Evolutionary conservation across 495 filamentous ascomycete species (phyloP), one percentile per base, ranked within the genome.

Genomic region (Aspergillus baeticus): DNA sequence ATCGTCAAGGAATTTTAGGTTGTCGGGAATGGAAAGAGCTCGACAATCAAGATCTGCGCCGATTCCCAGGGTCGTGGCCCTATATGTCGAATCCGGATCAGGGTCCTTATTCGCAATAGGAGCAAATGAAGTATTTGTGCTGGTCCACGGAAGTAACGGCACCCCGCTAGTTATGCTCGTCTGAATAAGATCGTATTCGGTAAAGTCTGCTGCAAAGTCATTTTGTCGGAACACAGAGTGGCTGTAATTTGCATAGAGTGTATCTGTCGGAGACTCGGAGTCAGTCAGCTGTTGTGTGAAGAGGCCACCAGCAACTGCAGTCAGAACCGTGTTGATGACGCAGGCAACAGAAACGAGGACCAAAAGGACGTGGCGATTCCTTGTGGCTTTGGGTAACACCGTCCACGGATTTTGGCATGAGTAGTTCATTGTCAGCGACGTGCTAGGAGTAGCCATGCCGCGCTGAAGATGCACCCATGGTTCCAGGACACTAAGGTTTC

Each of bases 381-480:
- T 70, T 3, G 66, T 48, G 8, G 68, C 54, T 37, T 76, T 76
- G 33, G 64, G 55, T 11, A 76, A 60, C 4, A 73, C 63, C 3
- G 62, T 60, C 51, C 69, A 65, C 0, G 73, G 73, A 35, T 63
- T 76, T 23, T 76, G 73, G 0, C 69, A 69, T 0, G 71, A 61
- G 49, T 76, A 76, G 35, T 76, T 76, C 49, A 74, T 59, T 5
- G 68, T 71, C 23, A 76, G 39, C 1, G 73, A 76, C 1, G 58
- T 49, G 7, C 55, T 54, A 8, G 67, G 67, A 1, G 58, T 50
- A 0, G 68, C 73, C 59, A 68, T 67, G 10, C 73, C 73, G 6
- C 73, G 63, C 45, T 76, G 73, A n/a, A 76, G 64, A 42, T 76
- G 73, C 11, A 76, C 73, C 73, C 73, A 76, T 7, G 73, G 73